Evolutionary conservation across 176 grass and related monocot genomes (phyloP).

Genomic region (Canna indica): DNA sequence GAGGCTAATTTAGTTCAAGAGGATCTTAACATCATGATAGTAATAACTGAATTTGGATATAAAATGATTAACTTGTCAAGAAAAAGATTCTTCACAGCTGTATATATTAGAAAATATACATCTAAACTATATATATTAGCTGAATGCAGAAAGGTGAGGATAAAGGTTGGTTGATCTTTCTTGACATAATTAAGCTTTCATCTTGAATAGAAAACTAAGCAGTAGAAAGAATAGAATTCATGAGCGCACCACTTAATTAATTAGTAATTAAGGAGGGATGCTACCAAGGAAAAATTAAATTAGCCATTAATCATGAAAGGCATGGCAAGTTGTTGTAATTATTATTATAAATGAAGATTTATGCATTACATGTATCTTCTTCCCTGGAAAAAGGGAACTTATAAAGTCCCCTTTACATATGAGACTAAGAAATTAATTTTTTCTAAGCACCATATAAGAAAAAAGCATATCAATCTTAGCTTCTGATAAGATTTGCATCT

Average conservation of each 20-base stretch:
- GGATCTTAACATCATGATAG: neutral
- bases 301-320: neutral
- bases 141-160: neutral
- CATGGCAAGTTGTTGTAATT: neutral
- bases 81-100: too few relatives aligned
- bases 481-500: conserved; percentile 2
- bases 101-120: too few relatives aligned
- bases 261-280: neutral
- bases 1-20: neutral
- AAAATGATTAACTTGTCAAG: neutral
- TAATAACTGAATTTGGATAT: neutral
- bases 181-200: neutral
- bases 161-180: neutral
- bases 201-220: neutral
- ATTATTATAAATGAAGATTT: neutral
- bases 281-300: neutral
- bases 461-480: neutral
- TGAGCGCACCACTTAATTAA: too few relatives aligned
- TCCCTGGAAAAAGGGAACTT: neutral
- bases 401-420: neutral
- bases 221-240: neutral
- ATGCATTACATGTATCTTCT: neutral
- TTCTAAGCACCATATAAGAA: neutral
- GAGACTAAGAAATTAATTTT: neutral
- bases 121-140: too few relatives aligned